Evolutionary conservation across 2,329 filamentous ascomycete genomes (phyloP), one percentile per base, ranked within the genome.

Genomic region (Nemania sp.): DNA sequence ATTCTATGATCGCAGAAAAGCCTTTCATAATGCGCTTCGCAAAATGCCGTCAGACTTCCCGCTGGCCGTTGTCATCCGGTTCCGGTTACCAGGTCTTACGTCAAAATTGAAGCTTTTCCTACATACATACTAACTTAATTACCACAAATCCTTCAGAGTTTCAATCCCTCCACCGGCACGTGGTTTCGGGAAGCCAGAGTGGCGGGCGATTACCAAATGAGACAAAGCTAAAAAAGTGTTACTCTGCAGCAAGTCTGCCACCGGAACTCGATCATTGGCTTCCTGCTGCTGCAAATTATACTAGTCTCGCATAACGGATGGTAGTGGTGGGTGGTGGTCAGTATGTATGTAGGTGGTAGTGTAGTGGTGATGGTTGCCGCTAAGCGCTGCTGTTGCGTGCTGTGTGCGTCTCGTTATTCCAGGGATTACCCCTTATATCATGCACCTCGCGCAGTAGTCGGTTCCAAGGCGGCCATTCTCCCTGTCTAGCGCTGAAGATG

Each of bases 371-470:
- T n/a, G n/a, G 3, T 40, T 34, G 36, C 51, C 37, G 46, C 42
- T 14, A 34, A 30, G 39, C 8, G 15, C 23, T 36, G 33, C 17
- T 23, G 24, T 36, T 23, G 23, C 1, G 11, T 37, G 20, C 20
- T 24, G 15, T 28, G 49, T 56, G 44, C 49, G 42, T 45, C 53
- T 31, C 31, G 39, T 40, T 31, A 28, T 12, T 31, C n/a, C 33
- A 40, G 49, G 43, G 49, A 52, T 56, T 43, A 30, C 43, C 53
- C 53, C 48, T 48, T 43, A 43, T 47, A 54, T 47, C 23, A 47
- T 52, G 53, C 49, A 44, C 31, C 44, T 44, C 39, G 40, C 50
- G 53, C 49, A 56, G 53, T 56, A 56, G 53, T 52, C 44, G 40
- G 41, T 56, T 49, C 53, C 53, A 56, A 44, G 31, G 20, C 48